These are phyloP conservation scores for Geotrichum histeridarum DNA, from an alignment of 1,139 yeast species.

Conservation along the genomic window DNA sequence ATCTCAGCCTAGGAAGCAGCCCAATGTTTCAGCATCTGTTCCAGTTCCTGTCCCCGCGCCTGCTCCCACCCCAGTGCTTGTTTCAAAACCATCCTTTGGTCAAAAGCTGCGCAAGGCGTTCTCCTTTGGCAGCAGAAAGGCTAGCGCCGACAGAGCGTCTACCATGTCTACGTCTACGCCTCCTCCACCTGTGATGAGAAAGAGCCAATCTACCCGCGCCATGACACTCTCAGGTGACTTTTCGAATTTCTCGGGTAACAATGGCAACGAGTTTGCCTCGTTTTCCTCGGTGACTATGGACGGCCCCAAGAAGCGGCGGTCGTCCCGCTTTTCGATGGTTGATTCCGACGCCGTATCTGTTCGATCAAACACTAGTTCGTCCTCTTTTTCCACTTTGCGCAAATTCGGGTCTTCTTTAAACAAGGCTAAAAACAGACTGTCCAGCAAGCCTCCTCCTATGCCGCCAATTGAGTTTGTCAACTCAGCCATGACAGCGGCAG, in stretches of 20 bases:
- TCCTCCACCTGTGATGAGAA: conserved; percentile 2
- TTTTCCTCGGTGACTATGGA: conserved; percentile 14
- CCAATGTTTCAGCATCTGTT: neutral
- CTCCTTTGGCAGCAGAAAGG: conserved; percentile 24
- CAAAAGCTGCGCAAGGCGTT: conserved; percentile 28
- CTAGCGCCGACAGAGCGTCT: conserved; percentile 1
- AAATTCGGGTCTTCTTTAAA: conserved; percentile 22
- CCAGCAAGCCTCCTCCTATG: neutral
- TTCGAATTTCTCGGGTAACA: neutral
- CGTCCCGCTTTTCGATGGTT: conserved; percentile 10
- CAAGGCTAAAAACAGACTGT: conserved; percentile 11
- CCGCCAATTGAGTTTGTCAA: conserved; percentile 3
- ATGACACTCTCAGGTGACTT: conserved; percentile 1
- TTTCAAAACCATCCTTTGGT: conserved; percentile 20
- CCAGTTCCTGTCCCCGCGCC: neutral
- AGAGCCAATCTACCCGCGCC: conserved; percentile 10
- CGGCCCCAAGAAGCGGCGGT: neutral
- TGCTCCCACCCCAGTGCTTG: conserved; percentile 8
- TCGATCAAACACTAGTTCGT: conserved; percentile 28
- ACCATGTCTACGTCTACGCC: conserved; percentile 6
- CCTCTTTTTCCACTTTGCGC: conserved; percentile 31
- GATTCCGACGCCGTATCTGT: conserved; percentile 27
- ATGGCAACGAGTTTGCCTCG: conserved; percentile 17
- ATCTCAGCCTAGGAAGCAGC: conserved; percentile 9
- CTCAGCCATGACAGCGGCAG: conserved; percentile 3